A percentile compares a stretch with the other conserved stretches of the same genome.
These are phyloP conservation scores for Beauveria medogensis DNA, from an alignment of 2,329 filamentous ascomycete species.

Conservation along the genomic window DNA sequence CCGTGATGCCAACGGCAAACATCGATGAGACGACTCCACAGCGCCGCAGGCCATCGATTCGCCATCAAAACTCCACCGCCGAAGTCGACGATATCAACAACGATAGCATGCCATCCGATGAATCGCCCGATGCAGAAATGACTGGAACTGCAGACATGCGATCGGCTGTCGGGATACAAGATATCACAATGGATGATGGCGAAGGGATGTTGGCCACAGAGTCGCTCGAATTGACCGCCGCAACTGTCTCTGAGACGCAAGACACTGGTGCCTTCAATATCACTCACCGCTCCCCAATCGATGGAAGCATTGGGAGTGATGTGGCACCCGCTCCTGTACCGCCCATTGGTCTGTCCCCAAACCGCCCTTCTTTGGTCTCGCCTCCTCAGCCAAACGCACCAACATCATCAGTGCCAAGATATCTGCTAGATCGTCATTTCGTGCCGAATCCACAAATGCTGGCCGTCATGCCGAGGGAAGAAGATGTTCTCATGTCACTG, in stretches of 20 bases:
- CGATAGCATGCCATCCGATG: conserved; percentile 75
- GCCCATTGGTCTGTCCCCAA: conserved; percentile 64
- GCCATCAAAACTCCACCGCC: conserved; percentile 83
- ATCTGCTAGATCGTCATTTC: conserved; percentile 66
- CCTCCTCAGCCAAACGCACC: conserved; percentile 68
- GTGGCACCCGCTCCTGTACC: conserved; percentile 58
- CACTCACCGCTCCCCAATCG: conserved; percentile 73
- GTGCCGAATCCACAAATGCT: conserved; percentile 66
- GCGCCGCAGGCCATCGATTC: conserved; percentile 72
- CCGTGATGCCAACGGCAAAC: conserved; percentile 44
- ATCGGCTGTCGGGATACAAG: conserved; percentile 75
- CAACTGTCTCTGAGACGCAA: conserved; percentile 74
- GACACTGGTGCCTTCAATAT: conserved; percentile 91
- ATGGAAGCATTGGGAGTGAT: conserved; percentile 75
- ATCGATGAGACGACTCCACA: conserved; percentile 46
- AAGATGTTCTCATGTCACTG: conserved; percentile 96
- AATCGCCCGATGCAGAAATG: conserved; percentile 67
- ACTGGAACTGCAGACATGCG: conserved; percentile 74
- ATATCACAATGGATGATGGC: conserved; percentile 70
- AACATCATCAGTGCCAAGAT: conserved; percentile 66
- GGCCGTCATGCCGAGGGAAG: conserved; percentile 89
- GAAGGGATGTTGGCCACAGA: conserved; percentile 71
- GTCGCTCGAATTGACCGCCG: conserved; percentile 65
- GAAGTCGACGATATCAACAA: conserved; percentile 81
- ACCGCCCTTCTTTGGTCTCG: conserved; percentile 60